Base-by-base conservation (phyloP, 1,139 yeast genomes). In the Zygosaccharomyces pseudobailii region DNA sequence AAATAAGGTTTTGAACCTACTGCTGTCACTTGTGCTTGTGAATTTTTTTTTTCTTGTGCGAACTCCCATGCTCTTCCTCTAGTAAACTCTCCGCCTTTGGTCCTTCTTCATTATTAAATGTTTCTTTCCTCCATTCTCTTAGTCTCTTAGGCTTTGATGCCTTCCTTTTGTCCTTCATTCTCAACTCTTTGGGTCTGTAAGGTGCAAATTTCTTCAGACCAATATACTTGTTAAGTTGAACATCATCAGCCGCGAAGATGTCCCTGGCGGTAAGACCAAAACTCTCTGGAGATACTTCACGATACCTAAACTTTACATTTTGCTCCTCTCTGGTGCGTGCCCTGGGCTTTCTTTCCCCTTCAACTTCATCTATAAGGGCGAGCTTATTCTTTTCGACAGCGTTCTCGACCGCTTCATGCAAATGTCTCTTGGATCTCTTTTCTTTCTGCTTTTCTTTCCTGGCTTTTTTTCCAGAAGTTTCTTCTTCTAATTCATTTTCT, bases 151-250 rank as follows among this genome's bases (percentile, higher is more conserved):
- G 82, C 74, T 90, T 92, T 36, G 90, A 80, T 50, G 78, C 86
- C 70, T 88, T 87, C 62, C 95, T 76, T 67, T 81, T 85, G 65
- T 94, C 98, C 65, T 84, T 87, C 57, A 76, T 70, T 55, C 82
- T 75, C 57, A 78, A 74, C 50, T 87, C 95, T 53, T 78, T 78
- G 22, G 89, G 80, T 64, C 97, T 79, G 66, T 87, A 94, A 24
- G 97, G 92, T 0, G 97, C 97, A 58, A 92, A 81, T 66, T 90
- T 90, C 72, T 92, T 92, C 57, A 94, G 72, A 10, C 97, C 95
- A 52, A 88, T 84, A 62, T 74, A 89, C 48, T 80, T 82, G 67
- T 92, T 92, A 66, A 94, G 75, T 46, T 85, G 87, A 52, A 78
- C 75, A 64, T 94, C 98, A 61, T 87, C 94, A 7, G 98, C 99